Percentiles rank a stretch among this genome's conserved stretches.
These are phyloP conservation scores for Camelina neglecta DNA, from an alignment of 345 rosid species.

Conservation along the genomic window DNA sequence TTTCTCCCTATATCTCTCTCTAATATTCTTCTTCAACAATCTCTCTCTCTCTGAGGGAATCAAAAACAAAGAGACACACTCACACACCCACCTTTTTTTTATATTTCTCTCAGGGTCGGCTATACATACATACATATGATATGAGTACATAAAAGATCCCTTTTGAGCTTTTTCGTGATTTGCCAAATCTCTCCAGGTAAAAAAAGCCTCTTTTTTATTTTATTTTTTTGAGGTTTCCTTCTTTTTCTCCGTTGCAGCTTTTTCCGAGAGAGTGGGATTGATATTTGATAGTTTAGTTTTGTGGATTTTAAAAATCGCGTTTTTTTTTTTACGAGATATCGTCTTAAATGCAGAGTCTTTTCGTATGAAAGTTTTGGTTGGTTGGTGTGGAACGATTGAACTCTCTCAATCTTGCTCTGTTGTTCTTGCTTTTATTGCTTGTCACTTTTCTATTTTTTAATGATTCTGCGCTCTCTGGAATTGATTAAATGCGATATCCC, in stretches of 20 bases:
- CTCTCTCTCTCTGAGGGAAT: too few species aligned
- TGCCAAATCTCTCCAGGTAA: conserved; percentile 35
- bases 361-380: neutral
- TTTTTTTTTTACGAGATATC: conserved; percentile 8
- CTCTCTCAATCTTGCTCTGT: neutral
- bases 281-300: conserved; percentile 15
- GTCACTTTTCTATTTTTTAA: conserved; percentile 4
- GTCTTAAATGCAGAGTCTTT: conserved; percentile 1
- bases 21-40: too few species aligned
- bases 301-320: neutral
- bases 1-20: neutral
- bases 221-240: neutral
- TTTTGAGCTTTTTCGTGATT: conserved; percentile 29
- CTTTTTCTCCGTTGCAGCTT: conserved; percentile 10
- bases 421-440: conserved; percentile 30
- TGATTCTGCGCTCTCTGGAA: conserved; percentile 4
- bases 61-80: too few species aligned
- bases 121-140: neutral
- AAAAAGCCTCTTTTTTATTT: neutral
- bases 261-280: conserved; percentile 26
- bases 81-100: neutral
- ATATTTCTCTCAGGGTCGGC: neutral
- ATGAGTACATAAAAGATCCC: conserved; percentile 38
- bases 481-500: conserved; percentile 6
- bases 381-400: neutral